Percentiles rank a stretch among this genome's conserved stretches.
Evolutionary conservation across 768 basidiomycete genomes (phyloP).

Genomic region (Leccinum incarnatum): DNA sequence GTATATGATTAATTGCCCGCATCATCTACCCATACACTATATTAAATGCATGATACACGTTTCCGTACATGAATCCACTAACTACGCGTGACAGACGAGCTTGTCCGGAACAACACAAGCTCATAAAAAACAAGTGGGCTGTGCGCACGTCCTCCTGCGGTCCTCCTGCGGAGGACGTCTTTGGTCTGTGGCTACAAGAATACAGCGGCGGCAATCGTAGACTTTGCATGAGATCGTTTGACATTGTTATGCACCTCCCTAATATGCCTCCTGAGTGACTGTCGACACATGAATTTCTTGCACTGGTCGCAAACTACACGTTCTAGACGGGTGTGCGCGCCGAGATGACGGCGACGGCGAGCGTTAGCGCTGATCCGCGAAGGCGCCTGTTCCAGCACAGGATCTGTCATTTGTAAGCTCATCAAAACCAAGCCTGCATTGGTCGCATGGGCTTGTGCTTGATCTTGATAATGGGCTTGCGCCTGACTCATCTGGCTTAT

Average conservation of each 20-base stretch:
- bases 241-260: constrained; percentile 18
- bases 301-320: constrained; percentile 8
- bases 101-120: neutral
- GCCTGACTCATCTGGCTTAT: neutral
- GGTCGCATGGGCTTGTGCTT: neutral
- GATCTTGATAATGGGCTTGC: neutral
- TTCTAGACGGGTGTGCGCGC: neutral
- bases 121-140: neutral
- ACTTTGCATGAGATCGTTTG: constrained; percentile 12
- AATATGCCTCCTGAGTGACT: constrained; percentile 19
- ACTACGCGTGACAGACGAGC: neutral
- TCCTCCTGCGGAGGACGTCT: neutral
- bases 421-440: neutral
- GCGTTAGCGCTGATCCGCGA: neutral
- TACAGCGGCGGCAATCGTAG: neutral
- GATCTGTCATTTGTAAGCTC: neutral
- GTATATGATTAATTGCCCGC: neutral
- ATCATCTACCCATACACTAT: neutral
- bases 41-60: constrained; percentile 2
- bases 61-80: neutral
- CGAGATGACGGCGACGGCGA: neutral
- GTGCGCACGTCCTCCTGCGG: constrained; percentile 1
- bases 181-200: neutral
- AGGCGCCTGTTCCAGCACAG: constrained; percentile 3
- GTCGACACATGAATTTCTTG: constrained; percentile 12